Base-by-base conservation (phyloP, 495 filamentous ascomycete species). In the Aspergillus asperescens region DNA sequence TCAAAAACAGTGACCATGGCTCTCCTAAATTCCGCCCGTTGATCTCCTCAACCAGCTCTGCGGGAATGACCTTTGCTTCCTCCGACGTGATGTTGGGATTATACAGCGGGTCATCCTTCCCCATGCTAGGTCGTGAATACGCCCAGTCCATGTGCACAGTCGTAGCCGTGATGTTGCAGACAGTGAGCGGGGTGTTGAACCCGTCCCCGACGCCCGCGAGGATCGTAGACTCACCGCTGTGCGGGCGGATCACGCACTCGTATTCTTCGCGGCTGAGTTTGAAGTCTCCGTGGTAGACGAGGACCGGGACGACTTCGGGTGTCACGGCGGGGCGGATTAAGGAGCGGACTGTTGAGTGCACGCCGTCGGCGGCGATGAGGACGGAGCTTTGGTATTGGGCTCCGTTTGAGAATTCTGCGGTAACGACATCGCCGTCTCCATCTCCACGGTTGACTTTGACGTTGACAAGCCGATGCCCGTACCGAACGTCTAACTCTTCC, bases 121-220 rank as follows among this genome's bases (percentile, higher is more conserved):
- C 43, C 1, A 25, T 25, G 0, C 62, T 59, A 3, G 62, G 62
- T 3, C 71, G 61, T 6, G 68, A 74, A 50, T 64, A 74, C 12
- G 57, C 61, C 59, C 64, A 72, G 54, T 56, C 54, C 10, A 56
- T 27, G 20, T 56, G 28, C 13, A 46, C 54, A 1, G 27, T 16
- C 2, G 37, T 31, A 5, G 32, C 15, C n/a, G 47, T 51, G 12
- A 56, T 40, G 24, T 50, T 51, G 54, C 39, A 50, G 19, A 50
- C 27, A 0, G 54, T 50, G 12, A 56, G 23, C 22, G 54, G 54
- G 2, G 54, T 50, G 20, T 56, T 56, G 34, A 56, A 56, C 7
- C 54, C 54, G 29, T 56, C 54, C 1, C 54, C 54, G 5, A 56
- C 46, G 15, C 54, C 54, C 20, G 47, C 47, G 25, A 50, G 29